Evolutionary conservation across 345 rosid genomes (phyloP).

Genomic region (Barbarea vulgaris): DNA sequence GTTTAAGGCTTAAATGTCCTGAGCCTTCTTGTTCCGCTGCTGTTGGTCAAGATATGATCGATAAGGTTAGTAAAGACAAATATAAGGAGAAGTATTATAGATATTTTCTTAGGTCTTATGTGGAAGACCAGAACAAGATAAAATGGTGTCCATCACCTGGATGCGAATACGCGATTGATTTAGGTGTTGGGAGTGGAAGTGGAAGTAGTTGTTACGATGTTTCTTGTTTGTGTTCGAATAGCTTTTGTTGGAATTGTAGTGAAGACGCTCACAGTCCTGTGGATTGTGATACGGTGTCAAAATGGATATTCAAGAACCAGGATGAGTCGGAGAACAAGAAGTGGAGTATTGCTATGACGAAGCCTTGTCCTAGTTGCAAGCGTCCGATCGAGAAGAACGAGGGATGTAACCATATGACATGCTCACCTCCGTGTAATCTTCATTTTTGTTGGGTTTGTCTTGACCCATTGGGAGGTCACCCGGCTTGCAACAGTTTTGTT

Average conservation of each 20-base stretch:
- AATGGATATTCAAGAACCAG: constrained; percentile 21
- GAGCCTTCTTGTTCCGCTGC: constrained; percentile 32
- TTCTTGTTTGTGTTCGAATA: constrained; percentile 30
- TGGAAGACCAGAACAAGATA: constrained; percentile 81
- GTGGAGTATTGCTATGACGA: constrained; percentile 35
- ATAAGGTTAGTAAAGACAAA: background rate
- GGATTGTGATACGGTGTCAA: constrained; percentile 26
- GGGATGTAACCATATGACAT: constrained; percentile 39
- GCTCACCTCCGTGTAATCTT: constrained; percentile 1
- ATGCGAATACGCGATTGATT: constrained; percentile 62
- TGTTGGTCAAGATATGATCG: constrained; percentile 36
- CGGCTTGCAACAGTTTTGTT: constrained; percentile 12
- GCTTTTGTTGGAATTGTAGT: constrained; percentile 34
- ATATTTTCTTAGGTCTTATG: constrained; percentile 50
- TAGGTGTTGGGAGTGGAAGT: background rate
- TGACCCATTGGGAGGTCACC: background rate
- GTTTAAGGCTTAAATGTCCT: constrained; percentile 33
- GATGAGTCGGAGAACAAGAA: constrained; percentile 34
- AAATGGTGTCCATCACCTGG: constrained; percentile 99
- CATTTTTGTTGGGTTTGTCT: constrained; percentile 35
- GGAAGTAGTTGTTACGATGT: constrained; percentile 24
- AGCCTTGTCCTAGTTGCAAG: constrained; percentile 40
- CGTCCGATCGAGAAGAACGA: constrained; percentile 36
- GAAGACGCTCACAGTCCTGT: constrained; percentile 41
- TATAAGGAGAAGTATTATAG: constrained; percentile 24